These are phyloP conservation scores for Huntiella savannae DNA, from an alignment of 2,329 filamentous ascomycete genomes.

Conservation along the genomic window DNA sequence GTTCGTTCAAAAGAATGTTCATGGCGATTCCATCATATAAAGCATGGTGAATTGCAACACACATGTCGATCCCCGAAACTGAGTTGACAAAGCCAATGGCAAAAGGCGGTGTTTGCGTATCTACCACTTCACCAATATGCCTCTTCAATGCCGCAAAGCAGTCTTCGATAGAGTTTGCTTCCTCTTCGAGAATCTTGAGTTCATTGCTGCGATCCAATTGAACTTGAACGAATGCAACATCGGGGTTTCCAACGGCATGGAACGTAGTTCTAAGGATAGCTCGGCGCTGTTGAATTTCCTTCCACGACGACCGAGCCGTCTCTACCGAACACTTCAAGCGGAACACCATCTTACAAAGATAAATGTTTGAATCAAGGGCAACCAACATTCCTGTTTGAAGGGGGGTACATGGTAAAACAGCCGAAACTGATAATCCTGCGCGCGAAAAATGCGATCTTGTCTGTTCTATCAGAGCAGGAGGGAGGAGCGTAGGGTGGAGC, in stretches of 20 bases:
- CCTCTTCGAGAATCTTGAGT: slow-evolving; percentile 22
- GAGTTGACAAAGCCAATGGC: slow-evolving; percentile 25
- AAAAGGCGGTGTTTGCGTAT: slow-evolving; percentile 26
- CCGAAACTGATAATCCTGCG: slow-evolving; percentile 20
- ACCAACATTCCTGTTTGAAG: slow-evolving; percentile 41
- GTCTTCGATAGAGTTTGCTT: slow-evolving; percentile 18
- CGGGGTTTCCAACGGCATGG: slow-evolving; percentile 37
- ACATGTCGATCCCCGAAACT: slow-evolving; percentile 21
- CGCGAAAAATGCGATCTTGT: slow-evolving; percentile 13
- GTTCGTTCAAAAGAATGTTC: slow-evolving; percentile 45
- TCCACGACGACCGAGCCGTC: slow-evolving; percentile 41
- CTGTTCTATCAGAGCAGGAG: slow-evolving; percentile 17
- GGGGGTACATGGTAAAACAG: slow-evolving; percentile 58
- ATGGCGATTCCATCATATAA: slow-evolving; percentile 76
- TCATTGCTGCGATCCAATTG: slow-evolving; percentile 32
- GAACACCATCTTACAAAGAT: slow-evolving; percentile 56
- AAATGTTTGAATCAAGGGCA: slow-evolving; percentile 32
- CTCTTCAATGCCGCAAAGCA: slow-evolving; percentile 23
- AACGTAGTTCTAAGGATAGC: slow-evolving; percentile 66
- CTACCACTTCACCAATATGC: slow-evolving; percentile 22
- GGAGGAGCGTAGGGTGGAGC: slow-evolving; percentile 13
- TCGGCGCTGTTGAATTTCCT: slow-evolving; percentile 42
- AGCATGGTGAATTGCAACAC: slow-evolving; percentile 52
- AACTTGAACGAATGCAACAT: slow-evolving; percentile 52
- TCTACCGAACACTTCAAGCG: slow-evolving; percentile 31